Base-by-base conservation (phyloP, 306 rosid genomes). In the Ochetophila trinervis region DNA sequence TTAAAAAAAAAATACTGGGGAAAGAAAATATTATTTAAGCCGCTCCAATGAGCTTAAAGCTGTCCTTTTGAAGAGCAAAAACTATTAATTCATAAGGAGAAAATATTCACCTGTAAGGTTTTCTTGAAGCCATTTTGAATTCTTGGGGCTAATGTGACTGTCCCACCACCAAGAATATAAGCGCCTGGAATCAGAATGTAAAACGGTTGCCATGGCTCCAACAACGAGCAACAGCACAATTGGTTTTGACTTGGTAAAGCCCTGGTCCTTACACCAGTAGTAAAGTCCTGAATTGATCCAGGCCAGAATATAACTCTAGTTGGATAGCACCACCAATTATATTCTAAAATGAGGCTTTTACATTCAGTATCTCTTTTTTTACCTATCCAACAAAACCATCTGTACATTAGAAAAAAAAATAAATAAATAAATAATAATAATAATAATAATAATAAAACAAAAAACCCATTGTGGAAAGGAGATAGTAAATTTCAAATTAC, bases 161-260 rank as follows among this genome's bases (percentile, higher is more conserved):
- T 94, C 99, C 99, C 99, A 94, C 99, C 99, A 94, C 99, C 99
- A 94, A 64, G 99, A 94, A 78, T 94, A 94, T 62, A 94, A 73
- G 62, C 96, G 96, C 73, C 97, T 79, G 40, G 99, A 83, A 69
- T 90, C 99, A 0, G 95, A 86, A 70, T 94, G 90, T 35, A 72
- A 76, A 72, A 88, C 32, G 30, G 96, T 80, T 57, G 95, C 95
- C 96, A 94, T 88, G 61, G 72, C 74, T 69, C 92, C 92, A n/a
- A 89, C 87, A 11, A 79, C 66, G 67, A 84, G 51, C 82, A 88
- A 59, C 69, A 85, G 77, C 69, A 77, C 66, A 69, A 85, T 85
- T 37, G 82, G 84, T 71, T 80, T 84, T 44, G 95, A 71, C 74
- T 84, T 83, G 12, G 85, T 67, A 69, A 80, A 62, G 63, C 72